Conservation (phyloP, 106 monocot genomes). For the Platanthera guangdongensis region DNA sequence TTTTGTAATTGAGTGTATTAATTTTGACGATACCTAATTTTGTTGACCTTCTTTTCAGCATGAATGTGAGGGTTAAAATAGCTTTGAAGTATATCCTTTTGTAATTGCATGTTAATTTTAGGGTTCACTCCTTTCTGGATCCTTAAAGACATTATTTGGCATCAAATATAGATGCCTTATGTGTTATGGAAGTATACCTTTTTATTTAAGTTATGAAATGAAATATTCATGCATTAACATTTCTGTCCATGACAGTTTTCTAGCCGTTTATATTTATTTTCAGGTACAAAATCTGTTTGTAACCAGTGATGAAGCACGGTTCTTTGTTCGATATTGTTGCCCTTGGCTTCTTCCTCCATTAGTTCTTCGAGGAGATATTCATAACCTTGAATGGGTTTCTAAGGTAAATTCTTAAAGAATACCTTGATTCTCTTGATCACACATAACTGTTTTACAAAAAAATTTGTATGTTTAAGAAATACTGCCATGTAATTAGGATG, state of each 20-base stretch:
- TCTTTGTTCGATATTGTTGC: slow-evolving; percentile 57
- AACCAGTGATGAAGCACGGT: slow-evolving; percentile 22
- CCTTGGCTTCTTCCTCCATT: slow-evolving; percentile 64
- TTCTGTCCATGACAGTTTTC: background rate
- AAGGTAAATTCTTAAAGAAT: slow-evolving; percentile 29
- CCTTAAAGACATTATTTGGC: background rate
- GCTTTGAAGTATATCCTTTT: background rate
- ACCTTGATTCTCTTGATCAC: background rate
- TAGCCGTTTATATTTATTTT: background rate
- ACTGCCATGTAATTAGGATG: background rate
- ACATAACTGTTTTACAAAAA: background rate
- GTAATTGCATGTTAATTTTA: background rate
- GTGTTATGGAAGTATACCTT: background rate
- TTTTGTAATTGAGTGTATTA: background rate
- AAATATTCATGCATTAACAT: no score
- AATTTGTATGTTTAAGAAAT: background rate
- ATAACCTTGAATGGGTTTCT: slow-evolving; percentile 57
- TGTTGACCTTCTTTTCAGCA: background rate
- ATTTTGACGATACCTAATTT: background rate
- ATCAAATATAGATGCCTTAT: background rate
- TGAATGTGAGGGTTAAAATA: background rate
- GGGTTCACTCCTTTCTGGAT: background rate
- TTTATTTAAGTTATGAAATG: background rate
- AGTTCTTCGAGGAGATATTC: slow-evolving; percentile 32
- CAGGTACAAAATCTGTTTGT: slow-evolving; percentile 66